A percentile compares a stretch with the other conserved stretches of the same genome.
Conservation (phyloP, 208 protist genomes). For the Tritrichomonas musculus region DNA sequence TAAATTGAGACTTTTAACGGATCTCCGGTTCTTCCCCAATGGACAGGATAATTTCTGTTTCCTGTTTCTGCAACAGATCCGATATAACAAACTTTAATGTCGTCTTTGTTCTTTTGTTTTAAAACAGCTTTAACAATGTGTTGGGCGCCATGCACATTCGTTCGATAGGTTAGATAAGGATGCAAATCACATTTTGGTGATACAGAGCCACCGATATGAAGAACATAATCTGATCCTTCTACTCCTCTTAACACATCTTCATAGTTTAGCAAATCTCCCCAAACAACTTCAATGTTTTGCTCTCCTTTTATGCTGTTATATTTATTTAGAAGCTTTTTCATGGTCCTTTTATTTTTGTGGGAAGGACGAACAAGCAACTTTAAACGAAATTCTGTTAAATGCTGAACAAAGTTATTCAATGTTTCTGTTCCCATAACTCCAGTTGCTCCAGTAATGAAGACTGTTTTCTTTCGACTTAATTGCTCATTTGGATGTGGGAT, state of each 20-base stretch:
- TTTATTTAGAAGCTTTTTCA: not conserved
- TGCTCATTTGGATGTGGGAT: no score
- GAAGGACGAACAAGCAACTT: no score
- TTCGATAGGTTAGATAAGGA: not conserved
- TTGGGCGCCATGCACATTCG: not conserved
- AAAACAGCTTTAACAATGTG: not conserved
- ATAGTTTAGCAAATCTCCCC: not conserved
- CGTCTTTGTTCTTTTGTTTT: not conserved
- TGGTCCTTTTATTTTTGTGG: not conserved
- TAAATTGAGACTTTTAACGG: not conserved
- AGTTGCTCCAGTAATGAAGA: not conserved
- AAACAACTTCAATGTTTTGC: not conserved
- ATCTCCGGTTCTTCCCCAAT: constrained; percentile 20
- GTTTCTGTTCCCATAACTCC: not conserved
- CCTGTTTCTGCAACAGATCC: constrained; percentile 25
- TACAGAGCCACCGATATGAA: no score
- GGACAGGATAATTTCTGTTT: not conserved
- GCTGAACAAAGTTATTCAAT: not conserved
- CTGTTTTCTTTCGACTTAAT: no score
- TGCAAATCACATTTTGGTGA: not conserved
- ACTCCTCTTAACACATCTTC: not conserved
- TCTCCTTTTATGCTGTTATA: no score
- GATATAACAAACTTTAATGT: not conserved
- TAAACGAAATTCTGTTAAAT: not conserved
- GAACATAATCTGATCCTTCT: not conserved